phyloP scores from a whole-genome alignment of 208 protist genomes.

The Trichomonas vaginalis region DNA sequence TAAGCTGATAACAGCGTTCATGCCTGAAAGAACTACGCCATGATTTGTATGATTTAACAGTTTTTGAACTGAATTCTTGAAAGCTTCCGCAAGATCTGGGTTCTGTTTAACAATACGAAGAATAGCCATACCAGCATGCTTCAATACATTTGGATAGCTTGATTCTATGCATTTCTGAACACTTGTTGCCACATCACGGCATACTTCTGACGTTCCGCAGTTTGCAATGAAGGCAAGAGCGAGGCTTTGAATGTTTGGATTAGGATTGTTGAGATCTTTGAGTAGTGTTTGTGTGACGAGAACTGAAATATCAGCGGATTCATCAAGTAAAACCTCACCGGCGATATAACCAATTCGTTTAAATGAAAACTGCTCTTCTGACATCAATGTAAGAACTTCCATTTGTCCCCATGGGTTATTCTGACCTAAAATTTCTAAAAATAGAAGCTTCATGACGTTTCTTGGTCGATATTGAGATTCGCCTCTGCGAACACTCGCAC shows the following conservation, averaged over 20 bases:
- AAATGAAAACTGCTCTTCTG: neutral
- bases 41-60: neutral
- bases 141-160: neutral
- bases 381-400: constrained; percentile 7
- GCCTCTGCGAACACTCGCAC: neutral
- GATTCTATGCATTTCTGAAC: neutral
- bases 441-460: neutral
- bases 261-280: neutral
- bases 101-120: neutral
- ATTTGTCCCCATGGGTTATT: neutral
- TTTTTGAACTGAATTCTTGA: neutral
- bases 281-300: neutral
- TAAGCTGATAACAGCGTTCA: neutral
- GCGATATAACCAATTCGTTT: constrained; percentile 19
- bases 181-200: neutral
- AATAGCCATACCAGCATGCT: neutral
- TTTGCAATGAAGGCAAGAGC: constrained; percentile 1
- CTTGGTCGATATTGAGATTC: neutral
- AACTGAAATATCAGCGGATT: neutral
- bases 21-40: neutral
- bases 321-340: neutral
- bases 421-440: neutral
- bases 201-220: neutral
- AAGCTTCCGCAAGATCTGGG: neutral
- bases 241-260: neutral